Base-by-base conservation (phyloP, 2,329 filamentous ascomycete genomes). In the Neonectria faginata region DNA sequence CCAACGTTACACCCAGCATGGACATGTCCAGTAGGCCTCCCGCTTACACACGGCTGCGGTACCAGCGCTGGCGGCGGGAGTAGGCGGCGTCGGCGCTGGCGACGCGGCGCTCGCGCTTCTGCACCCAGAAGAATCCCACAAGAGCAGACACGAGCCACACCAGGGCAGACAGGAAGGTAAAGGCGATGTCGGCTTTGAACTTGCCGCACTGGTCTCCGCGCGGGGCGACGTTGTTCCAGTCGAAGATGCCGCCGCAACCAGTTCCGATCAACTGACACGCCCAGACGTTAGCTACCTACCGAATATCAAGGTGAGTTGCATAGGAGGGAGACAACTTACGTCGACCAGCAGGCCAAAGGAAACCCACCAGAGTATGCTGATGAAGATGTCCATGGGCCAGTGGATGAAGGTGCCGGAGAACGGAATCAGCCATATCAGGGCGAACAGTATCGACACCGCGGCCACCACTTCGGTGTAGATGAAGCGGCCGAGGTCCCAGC, bases 401-500 rank as follows among this genome's bases (percentile, higher is more conserved):
- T 90, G 85, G 66, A 89, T 84, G 78, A 94, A 92, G 51, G 83
- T 85, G 55, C 82, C 81, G 2, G 87, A 86, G 74, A 92, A 92
- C 2, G 92, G 92, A 44, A 94, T 83, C 29, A 94, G 83, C 87
- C 91, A 92, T 67, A 94, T 76, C 27, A 94, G 79, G 5, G 87
- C 83, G n/a, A 92, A 81, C 44, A 94, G 77, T 59, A 94, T 88
- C 12, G 89, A 88, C 18, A 94, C 74, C 20, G 84, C 89, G 3
- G 92, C 89, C 42, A 94, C 84, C 18, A 92, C 87, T 74, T 91
- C 87, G 50, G 91, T 87, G 82, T 93, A 94, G 79, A 94, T 92
- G 81, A 90, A 89, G 61, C 91, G 89, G 39, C 85, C 88, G 10
- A 77, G 74, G 42, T 86, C 80, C 84, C 86, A 89, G 64, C 82